Conservation (phyloP, 2,329 filamentous ascomycete species). For the Sporothrix pseudoabietina region DNA sequence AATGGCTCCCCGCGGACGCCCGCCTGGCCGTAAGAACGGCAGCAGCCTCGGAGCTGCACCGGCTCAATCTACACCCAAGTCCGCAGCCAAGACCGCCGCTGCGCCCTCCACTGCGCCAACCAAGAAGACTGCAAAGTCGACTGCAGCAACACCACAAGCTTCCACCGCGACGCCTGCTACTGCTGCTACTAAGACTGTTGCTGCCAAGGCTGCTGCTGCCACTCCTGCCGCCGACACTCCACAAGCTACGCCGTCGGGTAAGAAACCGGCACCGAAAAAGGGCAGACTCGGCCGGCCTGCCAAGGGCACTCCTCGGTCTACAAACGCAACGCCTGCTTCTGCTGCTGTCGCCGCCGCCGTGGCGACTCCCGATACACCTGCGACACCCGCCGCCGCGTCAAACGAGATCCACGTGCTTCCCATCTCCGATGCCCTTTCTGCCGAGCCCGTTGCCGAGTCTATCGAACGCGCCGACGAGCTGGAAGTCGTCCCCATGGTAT, state of each 20-base stretch:
- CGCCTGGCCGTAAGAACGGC: slow-evolving; percentile 32
- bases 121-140: slow-evolving; percentile 3
- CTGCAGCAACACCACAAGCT: background rate
- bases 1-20: slow-evolving; percentile 34
- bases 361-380: background rate
- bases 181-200: background rate
- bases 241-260: slow-evolving; percentile 2
- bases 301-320: slow-evolving; percentile 6
- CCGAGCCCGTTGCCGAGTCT: background rate
- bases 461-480: background rate
- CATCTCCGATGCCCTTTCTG: background rate
- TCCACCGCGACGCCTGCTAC: background rate
- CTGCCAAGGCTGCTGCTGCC: background rate
- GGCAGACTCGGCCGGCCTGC: slow-evolving; percentile 12
- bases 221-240: background rate
- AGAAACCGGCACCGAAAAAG: background rate
- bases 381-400: background rate
- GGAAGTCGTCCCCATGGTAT: background rate
- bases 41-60: slow-evolving; percentile 16
- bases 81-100: slow-evolving; percentile 12
- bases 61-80: background rate
- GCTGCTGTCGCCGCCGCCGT: background rate
- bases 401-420: background rate
- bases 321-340: slow-evolving; percentile 10
- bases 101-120: slow-evolving; percentile 9